A percentile compares a stretch with the other conserved stretches of the same genome.
Evolutionary conservation across 164 flowering plant genomes (phyloP).

Genomic region (Kingdonia uniflora): DNA sequence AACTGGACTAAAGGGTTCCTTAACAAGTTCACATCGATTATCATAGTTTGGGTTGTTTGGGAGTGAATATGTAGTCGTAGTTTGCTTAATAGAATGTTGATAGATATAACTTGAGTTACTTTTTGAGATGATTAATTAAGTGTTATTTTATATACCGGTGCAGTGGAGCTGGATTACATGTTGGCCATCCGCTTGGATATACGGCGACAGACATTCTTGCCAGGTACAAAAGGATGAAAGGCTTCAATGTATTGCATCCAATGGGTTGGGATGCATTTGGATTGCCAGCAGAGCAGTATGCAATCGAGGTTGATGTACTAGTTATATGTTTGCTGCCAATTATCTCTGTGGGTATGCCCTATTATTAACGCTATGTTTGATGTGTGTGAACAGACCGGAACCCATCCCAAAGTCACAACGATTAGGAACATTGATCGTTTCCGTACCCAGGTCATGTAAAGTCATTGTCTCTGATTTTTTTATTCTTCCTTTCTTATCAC

Average conservation of each 20-base stretch:
- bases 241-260: constrained; percentile 95
- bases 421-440: constrained; percentile 69
- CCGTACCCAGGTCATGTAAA: constrained; percentile 63
- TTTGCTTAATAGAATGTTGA: too few relatives aligned
- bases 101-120: too few relatives aligned
- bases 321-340: constrained; percentile 1
- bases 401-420: constrained; percentile 89
- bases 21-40: too few relatives aligned
- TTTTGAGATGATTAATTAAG: too few relatives aligned
- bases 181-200: constrained; percentile 96
- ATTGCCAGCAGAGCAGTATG: constrained; percentile 95
- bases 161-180: constrained; percentile 97
- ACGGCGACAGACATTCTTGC: constrained; percentile 96
- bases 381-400: constrained; percentile 64
- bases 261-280: constrained; percentile 99
- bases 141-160: constrained; percentile 7
- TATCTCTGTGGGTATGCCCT: neutral
- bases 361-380: neutral
- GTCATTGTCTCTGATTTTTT: constrained; percentile 1
- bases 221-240: constrained; percentile 85
- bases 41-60: too few relatives aligned
- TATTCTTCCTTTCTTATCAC: too few relatives aligned
- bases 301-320: constrained; percentile 51
- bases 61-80: too few relatives aligned
- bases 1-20: too few relatives aligned